A percentile compares a stretch with the other conserved stretches of the same genome.
Conservation (phyloP, 2,329 filamentous ascomycete species). For the Colletotrichum sansevieriae region DNA sequence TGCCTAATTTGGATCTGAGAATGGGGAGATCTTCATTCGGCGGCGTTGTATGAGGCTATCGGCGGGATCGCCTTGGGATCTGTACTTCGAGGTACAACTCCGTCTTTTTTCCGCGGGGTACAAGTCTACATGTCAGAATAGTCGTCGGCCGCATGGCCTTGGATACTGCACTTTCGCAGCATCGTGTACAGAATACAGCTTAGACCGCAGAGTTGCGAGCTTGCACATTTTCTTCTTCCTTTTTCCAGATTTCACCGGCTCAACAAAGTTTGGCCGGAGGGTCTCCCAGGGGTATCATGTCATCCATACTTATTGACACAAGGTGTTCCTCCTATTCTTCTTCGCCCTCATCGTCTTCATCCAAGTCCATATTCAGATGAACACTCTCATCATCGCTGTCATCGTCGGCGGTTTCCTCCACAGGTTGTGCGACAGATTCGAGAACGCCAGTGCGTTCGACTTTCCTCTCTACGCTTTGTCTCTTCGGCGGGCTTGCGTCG, state of each 20-base stretch:
- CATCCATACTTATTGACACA: slow-evolving; percentile 7
- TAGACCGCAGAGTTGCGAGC: slow-evolving; percentile 22
- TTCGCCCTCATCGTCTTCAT: slow-evolving; percentile 61
- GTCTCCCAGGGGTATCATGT: slow-evolving; percentile 36
- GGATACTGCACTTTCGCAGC: slow-evolving; percentile 33
- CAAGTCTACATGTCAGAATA: slow-evolving; percentile 23
- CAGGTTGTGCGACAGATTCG: slow-evolving; percentile 37
- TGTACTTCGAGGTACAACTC: slow-evolving; percentile 23
- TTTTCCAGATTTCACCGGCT: neutral
- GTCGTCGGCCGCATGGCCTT: slow-evolving; percentile 26
- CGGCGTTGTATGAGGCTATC: slow-evolving; percentile 36
- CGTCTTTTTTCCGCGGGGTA: slow-evolving; percentile 6
- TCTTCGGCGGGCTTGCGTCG: slow-evolving; percentile 45
- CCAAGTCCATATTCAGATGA: slow-evolving; percentile 71
- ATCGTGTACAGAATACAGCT: slow-evolving; percentile 36
- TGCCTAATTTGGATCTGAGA: slow-evolving; percentile 18
- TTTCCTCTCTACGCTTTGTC: slow-evolving; percentile 39
- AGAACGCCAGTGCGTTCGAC: slow-evolving; percentile 21
- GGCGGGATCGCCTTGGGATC: slow-evolving; percentile 18
- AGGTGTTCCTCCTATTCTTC: slow-evolving; percentile 42
- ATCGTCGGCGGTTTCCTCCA: slow-evolving; percentile 53
- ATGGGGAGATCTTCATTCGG: slow-evolving; percentile 25
- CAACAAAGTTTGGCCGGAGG: neutral
- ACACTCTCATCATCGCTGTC: slow-evolving; percentile 67
- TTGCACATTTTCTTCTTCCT: slow-evolving; percentile 8